Evolutionary conservation across 768 basidiomycete species (phyloP).

Genomic region (Polyporus arcularius): DNA sequence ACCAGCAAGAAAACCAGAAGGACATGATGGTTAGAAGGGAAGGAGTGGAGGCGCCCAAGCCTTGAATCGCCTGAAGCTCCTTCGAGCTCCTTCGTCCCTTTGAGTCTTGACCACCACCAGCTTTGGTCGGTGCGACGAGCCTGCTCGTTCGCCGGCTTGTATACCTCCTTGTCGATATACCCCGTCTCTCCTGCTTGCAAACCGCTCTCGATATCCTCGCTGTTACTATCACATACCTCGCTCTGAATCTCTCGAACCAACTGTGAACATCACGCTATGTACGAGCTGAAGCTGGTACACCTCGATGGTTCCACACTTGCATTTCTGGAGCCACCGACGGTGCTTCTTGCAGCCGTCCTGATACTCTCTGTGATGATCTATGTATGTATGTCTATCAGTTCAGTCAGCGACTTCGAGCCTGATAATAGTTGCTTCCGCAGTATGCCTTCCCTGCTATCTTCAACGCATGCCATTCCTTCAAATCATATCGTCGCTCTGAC

Average conservation of each 20-base stretch:
- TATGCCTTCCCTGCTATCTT: slow-evolving; percentile 1
- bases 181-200: too few species aligned
- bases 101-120: neutral
- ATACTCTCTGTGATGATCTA: slow-evolving; percentile 6
- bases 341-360: neutral
- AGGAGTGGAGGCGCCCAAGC: neutral
- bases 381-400: slow-evolving; percentile 4
- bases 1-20: neutral
- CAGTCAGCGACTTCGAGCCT: neutral
- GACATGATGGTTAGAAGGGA: neutral
- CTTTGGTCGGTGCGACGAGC: neutral
- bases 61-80: neutral
- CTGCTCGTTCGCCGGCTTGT: too few species aligned
- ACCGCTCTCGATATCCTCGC: too few species aligned
- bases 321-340: neutral
- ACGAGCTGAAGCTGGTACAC: neutral
- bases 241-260: too few species aligned
- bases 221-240: too few species aligned
- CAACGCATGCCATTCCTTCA: neutral
- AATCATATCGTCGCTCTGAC: neutral
- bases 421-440: neutral
- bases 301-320: neutral
- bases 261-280: neutral
- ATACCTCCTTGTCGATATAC: too few species aligned
- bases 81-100: neutral